Percentiles rank a stretch among this genome's conserved stretches.
Conservation (phyloP, 495 filamentous ascomycete genomes). For the Xylaria grammica region DNA sequence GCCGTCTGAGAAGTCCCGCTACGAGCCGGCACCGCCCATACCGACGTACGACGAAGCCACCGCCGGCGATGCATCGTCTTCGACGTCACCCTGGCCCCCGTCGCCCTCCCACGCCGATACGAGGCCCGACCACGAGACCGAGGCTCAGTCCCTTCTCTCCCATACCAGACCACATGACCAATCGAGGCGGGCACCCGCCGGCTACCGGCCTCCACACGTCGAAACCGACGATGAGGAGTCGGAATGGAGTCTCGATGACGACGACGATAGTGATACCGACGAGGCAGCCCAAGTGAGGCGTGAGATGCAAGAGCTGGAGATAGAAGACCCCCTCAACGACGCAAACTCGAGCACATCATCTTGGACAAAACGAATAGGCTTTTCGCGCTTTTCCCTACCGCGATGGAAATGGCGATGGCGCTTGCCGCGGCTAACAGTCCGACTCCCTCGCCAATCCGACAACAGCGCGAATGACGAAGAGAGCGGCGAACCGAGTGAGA, state of each 20-base stretch:
- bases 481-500: constrained; percentile 25
- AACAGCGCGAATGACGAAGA: constrained; percentile 13
- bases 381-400: constrained; percentile 47
- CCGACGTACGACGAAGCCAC: constrained; percentile 94
- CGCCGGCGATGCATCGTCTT: constrained; percentile 48
- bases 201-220: constrained; percentile 77
- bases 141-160: constrained; percentile 66
- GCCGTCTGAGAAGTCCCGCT: constrained; percentile 53
- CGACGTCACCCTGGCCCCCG: constrained; percentile 39
- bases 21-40: constrained; percentile 76
- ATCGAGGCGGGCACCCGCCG: constrained; percentile 46
- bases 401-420: constrained; percentile 53
- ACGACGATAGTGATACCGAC: constrained; percentile 42
- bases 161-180: constrained; percentile 41
- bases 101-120: constrained; percentile 38
- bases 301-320: constrained; percentile 89
- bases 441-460: constrained; percentile 39
- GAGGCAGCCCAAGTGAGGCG: constrained; percentile 67
- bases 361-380: constrained; percentile 56
- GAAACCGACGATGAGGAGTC: constrained; percentile 61
- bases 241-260: constrained; percentile 47
- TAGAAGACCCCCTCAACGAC: constrained; percentile 69
- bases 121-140: constrained; percentile 41
- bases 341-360: constrained; percentile 44
- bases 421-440: constrained; percentile 49